These are phyloP conservation scores for Rostrohypoxylon terebratum DNA, from an alignment of 495 filamentous ascomycete species.

Conservation along the genomic window DNA sequence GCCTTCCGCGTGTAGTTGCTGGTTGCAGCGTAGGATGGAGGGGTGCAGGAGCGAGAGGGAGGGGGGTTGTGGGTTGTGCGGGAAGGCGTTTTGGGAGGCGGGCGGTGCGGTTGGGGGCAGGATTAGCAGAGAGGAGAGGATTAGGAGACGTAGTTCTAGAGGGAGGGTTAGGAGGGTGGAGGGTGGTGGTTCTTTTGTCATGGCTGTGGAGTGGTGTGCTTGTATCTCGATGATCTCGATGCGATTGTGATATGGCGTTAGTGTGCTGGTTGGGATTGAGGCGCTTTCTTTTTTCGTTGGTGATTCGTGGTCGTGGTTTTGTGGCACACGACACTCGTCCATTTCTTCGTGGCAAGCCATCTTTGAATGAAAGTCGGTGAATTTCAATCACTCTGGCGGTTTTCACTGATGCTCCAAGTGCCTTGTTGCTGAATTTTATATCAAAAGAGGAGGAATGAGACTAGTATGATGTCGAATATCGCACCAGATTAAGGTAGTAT, in stretches of 20 bases:
- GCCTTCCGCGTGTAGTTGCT: constrained; percentile 57
- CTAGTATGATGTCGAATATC: background rate
- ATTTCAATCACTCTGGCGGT: background rate
- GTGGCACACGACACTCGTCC: background rate
- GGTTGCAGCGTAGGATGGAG: constrained; percentile 56
- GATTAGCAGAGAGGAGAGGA: constrained; percentile 60
- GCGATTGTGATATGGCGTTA: background rate
- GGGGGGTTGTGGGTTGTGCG: constrained; percentile 10
- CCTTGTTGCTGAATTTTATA: background rate
- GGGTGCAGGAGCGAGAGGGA: constrained; percentile 47
- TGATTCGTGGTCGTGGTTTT: background rate
- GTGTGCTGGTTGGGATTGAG: background rate
- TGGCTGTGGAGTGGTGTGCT: background rate
- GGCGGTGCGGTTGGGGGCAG: constrained; percentile 43
- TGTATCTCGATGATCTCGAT: background rate
- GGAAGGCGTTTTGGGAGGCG: constrained; percentile 23
- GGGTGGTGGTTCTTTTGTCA: background rate
- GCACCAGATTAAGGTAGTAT: background rate
- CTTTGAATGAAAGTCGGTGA: background rate
- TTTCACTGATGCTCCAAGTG: background rate
- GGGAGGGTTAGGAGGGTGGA: constrained; percentile 58
- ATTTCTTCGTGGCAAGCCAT: background rate
- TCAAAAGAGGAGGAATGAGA: background rate
- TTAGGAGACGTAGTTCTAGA: constrained; percentile 62
- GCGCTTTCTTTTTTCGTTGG: background rate